A percentile compares a stretch with the other conserved stretches of the same genome.
These are phyloP conservation scores for Solanum piurae DNA, from an alignment of 257 asterid species.

Conservation along the genomic window DNA sequence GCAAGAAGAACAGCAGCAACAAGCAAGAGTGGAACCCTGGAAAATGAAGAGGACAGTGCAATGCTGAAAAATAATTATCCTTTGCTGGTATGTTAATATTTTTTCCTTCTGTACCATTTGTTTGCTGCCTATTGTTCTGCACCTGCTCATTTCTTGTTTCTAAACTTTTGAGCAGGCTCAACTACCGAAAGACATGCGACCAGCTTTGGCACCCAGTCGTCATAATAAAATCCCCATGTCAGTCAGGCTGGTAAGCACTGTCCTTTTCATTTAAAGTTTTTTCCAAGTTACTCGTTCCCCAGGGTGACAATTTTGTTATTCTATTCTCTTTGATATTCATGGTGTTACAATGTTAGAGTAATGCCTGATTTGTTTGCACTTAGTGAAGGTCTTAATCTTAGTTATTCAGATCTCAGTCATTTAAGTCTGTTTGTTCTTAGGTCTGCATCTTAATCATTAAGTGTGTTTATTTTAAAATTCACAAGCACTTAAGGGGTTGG, in stretches of 20 bases:
- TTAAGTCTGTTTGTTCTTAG: neutral
- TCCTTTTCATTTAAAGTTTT: neutral
- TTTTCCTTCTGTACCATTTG: slow-evolving; percentile 9
- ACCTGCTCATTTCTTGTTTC: slow-evolving; percentile 4
- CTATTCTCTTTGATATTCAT: neutral
- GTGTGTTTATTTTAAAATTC: neutral
- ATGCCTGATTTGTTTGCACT: neutral
- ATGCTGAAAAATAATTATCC: slow-evolving; percentile 62
- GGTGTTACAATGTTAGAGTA: neutral
- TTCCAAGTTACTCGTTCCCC: neutral
- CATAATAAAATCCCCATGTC: slow-evolving; percentile 68
- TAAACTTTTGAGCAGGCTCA: slow-evolving; percentile 55
- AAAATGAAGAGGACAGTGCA: slow-evolving; percentile 40
- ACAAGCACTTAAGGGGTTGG: neutral
- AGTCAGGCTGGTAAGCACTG: slow-evolving; percentile 67
- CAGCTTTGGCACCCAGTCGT: slow-evolving; percentile 63
- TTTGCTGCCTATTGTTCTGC: slow-evolving; percentile 2
- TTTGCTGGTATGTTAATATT: slow-evolving; percentile 41
- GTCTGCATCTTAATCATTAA: neutral
- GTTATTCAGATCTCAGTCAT: neutral
- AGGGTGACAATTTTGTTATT: neutral
- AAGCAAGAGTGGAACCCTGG: slow-evolving; percentile 39
- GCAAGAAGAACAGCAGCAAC: slow-evolving; percentile 69
- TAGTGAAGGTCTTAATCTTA: neutral
- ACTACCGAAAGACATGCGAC: slow-evolving; percentile 91